Conservation (phyloP, 768 basidiomycete genomes). For the Psilocybe cubensis region DNA sequence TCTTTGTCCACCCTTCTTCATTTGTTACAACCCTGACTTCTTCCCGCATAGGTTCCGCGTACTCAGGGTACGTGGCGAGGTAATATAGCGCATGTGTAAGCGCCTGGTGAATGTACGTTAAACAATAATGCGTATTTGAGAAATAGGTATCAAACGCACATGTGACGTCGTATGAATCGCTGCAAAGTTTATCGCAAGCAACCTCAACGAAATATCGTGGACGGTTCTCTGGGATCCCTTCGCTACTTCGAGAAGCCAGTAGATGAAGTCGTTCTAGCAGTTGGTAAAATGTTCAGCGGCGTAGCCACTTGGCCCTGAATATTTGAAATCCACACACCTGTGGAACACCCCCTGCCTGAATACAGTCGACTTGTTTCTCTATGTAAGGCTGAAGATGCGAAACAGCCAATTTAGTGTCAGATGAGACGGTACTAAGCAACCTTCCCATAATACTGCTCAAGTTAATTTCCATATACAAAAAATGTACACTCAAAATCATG, state of each 20-base stretch:
- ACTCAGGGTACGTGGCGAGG: slow-evolving; percentile 38
- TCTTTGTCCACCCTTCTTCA: slow-evolving; percentile 39
- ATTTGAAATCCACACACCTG: not conserved
- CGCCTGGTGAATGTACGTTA: slow-evolving; percentile 27
- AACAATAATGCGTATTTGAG: not conserved
- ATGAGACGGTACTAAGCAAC: slow-evolving; percentile 5
- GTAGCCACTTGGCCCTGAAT: not conserved
- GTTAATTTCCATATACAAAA: not conserved
- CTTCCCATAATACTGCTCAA: slow-evolving; percentile 8
- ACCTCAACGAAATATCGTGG: slow-evolving; percentile 20
- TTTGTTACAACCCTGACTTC: slow-evolving; percentile 41
- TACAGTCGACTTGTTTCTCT: slow-evolving; percentile 1
- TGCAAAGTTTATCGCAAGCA: slow-evolving; percentile 29
- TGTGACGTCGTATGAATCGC: slow-evolving; percentile 30
- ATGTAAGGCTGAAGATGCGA: slow-evolving; percentile 6
- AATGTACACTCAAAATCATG: not conserved
- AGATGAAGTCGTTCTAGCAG: slow-evolving; percentile 29
- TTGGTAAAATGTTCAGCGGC: too few relatives aligned
- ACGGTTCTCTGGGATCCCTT: slow-evolving; percentile 21
- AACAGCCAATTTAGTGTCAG: slow-evolving; percentile 2
- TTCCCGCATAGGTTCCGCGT: slow-evolving; percentile 38
- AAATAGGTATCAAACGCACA: not conserved
- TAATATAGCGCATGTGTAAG: slow-evolving; percentile 38
- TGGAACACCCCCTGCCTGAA: not conserved
- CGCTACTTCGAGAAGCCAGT: slow-evolving; percentile 32